phyloP scores from a whole-genome alignment of 2,329 filamentous ascomycete species.

The Pezicula rhizophila region DNA sequence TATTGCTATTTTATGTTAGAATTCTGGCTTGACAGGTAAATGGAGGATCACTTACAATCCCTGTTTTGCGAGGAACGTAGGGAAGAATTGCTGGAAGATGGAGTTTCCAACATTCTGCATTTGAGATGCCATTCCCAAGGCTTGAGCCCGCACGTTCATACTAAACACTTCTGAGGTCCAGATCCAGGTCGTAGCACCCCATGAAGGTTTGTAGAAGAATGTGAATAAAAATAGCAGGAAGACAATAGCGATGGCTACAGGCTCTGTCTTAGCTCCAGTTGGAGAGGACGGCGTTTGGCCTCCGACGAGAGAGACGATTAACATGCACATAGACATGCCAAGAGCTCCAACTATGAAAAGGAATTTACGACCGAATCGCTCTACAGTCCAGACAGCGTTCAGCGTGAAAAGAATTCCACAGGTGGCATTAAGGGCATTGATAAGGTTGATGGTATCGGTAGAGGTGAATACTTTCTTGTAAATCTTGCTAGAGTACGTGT shows the following conservation, averaged over 20 bases:
- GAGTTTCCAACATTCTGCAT: slow-evolving; percentile 58
- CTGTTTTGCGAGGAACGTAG: slow-evolving; percentile 37
- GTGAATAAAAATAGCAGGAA: slow-evolving; percentile 63
- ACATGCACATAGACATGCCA: slow-evolving; percentile 65
- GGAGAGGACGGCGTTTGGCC: slow-evolving; percentile 47
- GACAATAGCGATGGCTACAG: slow-evolving; percentile 60
- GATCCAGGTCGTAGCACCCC: slow-evolving; percentile 66
- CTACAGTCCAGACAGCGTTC: slow-evolving; percentile 67
- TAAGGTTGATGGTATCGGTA: slow-evolving; percentile 55
- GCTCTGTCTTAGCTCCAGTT: slow-evolving; percentile 46
- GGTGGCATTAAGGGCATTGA: slow-evolving; percentile 68
- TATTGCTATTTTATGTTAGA: slow-evolving; percentile 1
- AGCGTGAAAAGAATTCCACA: slow-evolving; percentile 67
- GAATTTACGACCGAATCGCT: slow-evolving; percentile 64
- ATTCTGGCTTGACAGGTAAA: no score
- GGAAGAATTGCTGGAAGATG: slow-evolving; percentile 56
- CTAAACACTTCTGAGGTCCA: slow-evolving; percentile 65
- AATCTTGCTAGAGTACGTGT: slow-evolving; percentile 64
- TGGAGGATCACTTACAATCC: slow-evolving; percentile 26
- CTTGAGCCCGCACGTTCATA: slow-evolving; percentile 65
- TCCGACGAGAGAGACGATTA: slow-evolving; percentile 52
- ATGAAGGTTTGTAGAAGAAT: slow-evolving; percentile 63
- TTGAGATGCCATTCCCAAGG: slow-evolving; percentile 57
- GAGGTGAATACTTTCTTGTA: slow-evolving; percentile 65
- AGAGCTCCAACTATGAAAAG: slow-evolving; percentile 61